Conservation (phyloP, 2,329 filamentous ascomycete species). For the Calonectria pseudoreteaudii region DNA sequence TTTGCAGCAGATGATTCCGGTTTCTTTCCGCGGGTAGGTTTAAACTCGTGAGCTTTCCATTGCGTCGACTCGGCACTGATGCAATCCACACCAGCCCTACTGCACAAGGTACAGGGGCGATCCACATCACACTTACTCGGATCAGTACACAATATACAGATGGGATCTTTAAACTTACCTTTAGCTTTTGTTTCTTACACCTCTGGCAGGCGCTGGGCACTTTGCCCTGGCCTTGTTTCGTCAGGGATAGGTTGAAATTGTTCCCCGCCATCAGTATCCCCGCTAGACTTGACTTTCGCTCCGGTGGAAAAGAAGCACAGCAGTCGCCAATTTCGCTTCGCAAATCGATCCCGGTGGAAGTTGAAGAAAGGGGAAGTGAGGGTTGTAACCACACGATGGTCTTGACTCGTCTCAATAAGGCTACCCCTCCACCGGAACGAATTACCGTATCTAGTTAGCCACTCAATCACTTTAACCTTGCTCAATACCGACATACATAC, state of each 20-base stretch:
- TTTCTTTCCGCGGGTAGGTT: not conserved
- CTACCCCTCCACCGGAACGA: not conserved
- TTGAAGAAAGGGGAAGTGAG: not conserved
- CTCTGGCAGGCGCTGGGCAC: conserved; percentile 9
- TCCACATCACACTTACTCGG: conserved; percentile 3
- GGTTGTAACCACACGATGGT: not conserved
- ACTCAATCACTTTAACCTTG: not conserved
- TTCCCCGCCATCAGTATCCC: not conserved
- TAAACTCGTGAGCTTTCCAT: conserved; percentile 11
- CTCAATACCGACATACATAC: not conserved
- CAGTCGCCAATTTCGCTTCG: not conserved
- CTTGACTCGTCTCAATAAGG: not conserved
- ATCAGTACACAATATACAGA: not conserved
- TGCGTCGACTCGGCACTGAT: not conserved
- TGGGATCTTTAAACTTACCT: not conserved
- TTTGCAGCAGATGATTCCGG: not conserved
- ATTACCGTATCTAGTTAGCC: not conserved
- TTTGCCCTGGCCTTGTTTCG: not conserved
- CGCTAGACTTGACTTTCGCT: not conserved
- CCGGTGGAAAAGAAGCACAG: not conserved
- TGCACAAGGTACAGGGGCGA: conserved; percentile 11
- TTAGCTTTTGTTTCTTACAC: conserved; percentile 15
- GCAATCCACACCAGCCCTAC: not conserved
- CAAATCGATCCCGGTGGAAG: not conserved
- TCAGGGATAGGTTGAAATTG: not conserved